Evolutionary conservation across 2,329 filamentous ascomycete genomes (phyloP), one percentile per base, ranked within the genome.

Genomic region (Sclerotinia minor): DNA sequence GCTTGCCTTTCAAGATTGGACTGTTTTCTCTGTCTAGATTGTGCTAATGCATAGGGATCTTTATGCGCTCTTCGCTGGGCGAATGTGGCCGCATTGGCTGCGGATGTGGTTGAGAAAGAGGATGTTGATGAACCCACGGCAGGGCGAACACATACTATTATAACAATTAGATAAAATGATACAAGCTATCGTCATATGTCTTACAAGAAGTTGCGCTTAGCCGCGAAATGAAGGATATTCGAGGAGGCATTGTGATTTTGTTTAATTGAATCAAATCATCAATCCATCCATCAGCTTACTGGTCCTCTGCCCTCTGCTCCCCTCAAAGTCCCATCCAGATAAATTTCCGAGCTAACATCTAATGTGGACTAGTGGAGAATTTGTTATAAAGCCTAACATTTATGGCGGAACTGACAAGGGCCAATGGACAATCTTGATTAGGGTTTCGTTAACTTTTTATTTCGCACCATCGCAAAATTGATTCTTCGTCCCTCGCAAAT

Each of bases 31-130:
- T 93, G 92, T 75, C 90, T 87, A 44, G 92, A 89, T 79, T 96
- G 92, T 3, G 90, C 90, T 79, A 90, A 86, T 69, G 89, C 84
- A 77, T 96, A 97, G 0, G 93, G 93, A 74, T 98, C 92, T 76
- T 87, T 86, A 77, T 90, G 88, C 69, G 85, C 85, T 71, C 86
- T 84, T 77, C 88, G 88, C 80, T 86, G 86, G 72, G 91, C 85
- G 72, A 73, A 71, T 47, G 75, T 75, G 50, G 87, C 86, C 29
- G 89, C 77, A 72, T 86, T 87, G 61, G 90, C 89, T 70, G 86
- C 86, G 72, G 92, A 87, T 73, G 85, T 80, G 77, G 89, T 77
- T 74, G 87, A 83, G 74, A 89, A 80, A 24, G 75, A 75, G 83
- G 82, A 74, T 81, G 82, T 79, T 45, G 80, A 74, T 52, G 81